Evolutionary conservation across 2,329 filamentous ascomycete species (phyloP).

Genomic region (Neocatenulostroma microsporum): DNA sequence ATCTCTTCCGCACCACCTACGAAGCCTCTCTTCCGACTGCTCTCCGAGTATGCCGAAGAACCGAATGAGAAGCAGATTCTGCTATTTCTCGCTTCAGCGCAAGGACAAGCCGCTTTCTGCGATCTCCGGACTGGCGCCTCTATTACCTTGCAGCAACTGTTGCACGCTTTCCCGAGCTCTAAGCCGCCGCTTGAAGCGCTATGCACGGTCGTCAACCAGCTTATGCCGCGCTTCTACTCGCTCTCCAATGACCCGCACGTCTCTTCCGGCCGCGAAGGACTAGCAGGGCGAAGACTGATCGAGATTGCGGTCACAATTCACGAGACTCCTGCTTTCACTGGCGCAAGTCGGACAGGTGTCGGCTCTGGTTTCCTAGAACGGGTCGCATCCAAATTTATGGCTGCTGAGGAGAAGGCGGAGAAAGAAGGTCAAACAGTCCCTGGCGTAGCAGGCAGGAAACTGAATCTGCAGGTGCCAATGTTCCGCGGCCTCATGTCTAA

Average conservation of each 20-base stretch:
- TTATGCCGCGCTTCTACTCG: conserved; percentile 98
- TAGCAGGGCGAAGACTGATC: conserved; percentile 68
- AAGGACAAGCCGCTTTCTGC: conserved; percentile 89
- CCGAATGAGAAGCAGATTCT: conserved; percentile 83
- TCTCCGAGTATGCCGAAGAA: conserved; percentile 76
- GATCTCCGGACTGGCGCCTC: conserved; percentile 82
- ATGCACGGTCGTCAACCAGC: conserved; percentile 68
- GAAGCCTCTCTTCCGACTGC: conserved; percentile 73
- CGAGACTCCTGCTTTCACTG: conserved; percentile 71
- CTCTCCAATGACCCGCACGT: conserved; percentile 92
- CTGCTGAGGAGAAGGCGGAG: conserved; percentile 56
- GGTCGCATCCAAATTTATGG: conserved; percentile 64
- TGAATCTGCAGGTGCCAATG: conserved; percentile 79
- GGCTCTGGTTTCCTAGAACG: conserved; percentile 92
- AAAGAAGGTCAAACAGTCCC: conserved; percentile 32
- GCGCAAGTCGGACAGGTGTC: conserved; percentile 63
- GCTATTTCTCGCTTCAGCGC: conserved; percentile 73
- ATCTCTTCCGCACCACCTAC: conserved; percentile 88
- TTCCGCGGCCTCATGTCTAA: conserved; percentile 98
- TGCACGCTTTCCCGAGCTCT: conserved; percentile 85
- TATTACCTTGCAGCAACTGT: conserved; percentile 74
- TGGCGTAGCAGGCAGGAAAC: conserved; percentile 26
- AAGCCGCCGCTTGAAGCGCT: conserved; percentile 79
- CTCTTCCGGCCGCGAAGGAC: conserved; percentile 59
- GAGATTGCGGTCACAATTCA: conserved; percentile 97